phyloP scores from a whole-genome alignment of 2,329 filamentous ascomycete genomes.

The Diaporthe helianthi region DNA sequence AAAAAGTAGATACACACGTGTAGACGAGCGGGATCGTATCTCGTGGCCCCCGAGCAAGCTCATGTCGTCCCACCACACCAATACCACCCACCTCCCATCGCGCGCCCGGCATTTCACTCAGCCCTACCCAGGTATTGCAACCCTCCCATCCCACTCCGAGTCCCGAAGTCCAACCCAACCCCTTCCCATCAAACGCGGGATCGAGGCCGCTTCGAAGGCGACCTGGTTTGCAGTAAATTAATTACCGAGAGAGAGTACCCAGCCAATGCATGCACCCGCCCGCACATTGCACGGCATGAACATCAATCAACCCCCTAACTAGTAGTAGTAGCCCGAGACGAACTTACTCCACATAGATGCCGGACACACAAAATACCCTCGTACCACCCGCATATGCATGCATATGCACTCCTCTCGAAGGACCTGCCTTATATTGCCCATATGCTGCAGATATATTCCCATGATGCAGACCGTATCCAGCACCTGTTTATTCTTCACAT shows the following conservation, averaged over 20 bases:
- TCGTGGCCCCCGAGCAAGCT: background rate
- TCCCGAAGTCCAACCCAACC: no score
- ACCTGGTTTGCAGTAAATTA: background rate
- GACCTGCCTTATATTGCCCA: no score
- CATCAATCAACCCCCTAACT: no score
- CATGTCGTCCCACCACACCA: background rate
- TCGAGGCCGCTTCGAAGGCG: background rate
- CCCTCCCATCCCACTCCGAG: background rate
- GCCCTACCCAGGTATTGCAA: constrained; percentile 16
- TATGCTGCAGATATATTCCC: no score
- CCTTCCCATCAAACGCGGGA: background rate
- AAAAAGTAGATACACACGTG: no score
- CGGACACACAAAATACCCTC: no score
- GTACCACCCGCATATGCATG: background rate
- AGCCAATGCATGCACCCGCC: no score
- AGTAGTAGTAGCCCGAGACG: no score
- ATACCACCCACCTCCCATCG: background rate
- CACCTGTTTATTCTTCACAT: background rate
- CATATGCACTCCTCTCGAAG: no score
- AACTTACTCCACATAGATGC: no score
- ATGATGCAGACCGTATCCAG: no score
- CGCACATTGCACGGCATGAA: background rate
- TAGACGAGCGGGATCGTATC: background rate
- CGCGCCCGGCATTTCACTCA: background rate
- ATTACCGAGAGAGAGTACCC: no score